These are phyloP conservation scores for Penicilliopsis zonata DNA, from an alignment of 495 filamentous ascomycete genomes.

Conservation along the genomic window DNA sequence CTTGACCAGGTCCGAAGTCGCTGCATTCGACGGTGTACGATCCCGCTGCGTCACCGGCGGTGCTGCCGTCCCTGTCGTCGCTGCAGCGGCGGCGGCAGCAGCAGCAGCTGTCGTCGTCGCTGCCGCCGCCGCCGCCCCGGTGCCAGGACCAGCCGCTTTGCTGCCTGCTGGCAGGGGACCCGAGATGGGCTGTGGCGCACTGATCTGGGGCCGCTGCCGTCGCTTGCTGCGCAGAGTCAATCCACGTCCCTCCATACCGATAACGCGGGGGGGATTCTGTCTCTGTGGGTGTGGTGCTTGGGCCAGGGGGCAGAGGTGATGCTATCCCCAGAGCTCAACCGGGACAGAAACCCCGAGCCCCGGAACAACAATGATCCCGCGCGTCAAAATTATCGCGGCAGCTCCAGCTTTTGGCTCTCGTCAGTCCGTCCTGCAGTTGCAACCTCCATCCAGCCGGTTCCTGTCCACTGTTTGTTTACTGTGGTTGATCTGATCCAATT, in stretches of 20 bases:
- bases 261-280: neutral
- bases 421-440: conserved; percentile 2
- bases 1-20: conserved; percentile 90
- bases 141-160: conserved; percentile 14
- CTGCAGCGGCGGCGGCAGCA: conserved; percentile 6
- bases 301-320: neutral
- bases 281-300: neutral
- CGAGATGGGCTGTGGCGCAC: conserved; percentile 72
- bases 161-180: conserved; percentile 39
- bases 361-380: conserved; percentile 32
- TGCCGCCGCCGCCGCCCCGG: neutral
- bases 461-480: no score
- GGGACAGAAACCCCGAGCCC: conserved; percentile 21
- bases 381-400: conserved; percentile 27
- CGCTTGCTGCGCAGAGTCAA: conserved; percentile 88
- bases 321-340: conserved; percentile 5
- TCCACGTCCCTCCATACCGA: conserved; percentile 47
- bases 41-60: conserved; percentile 6
- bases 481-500: neutral
- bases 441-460: neutral
- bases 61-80: neutral
- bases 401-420: conserved; percentile 6
- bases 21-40: conserved; percentile 20
- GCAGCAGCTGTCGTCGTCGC: conserved; percentile 3
- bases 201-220: conserved; percentile 57